A percentile compares a stretch with the other conserved stretches of the same genome.
phyloP scores from a whole-genome alignment of 2,329 filamentous ascomycete species.

The Colletotrichum karsti region DNA sequence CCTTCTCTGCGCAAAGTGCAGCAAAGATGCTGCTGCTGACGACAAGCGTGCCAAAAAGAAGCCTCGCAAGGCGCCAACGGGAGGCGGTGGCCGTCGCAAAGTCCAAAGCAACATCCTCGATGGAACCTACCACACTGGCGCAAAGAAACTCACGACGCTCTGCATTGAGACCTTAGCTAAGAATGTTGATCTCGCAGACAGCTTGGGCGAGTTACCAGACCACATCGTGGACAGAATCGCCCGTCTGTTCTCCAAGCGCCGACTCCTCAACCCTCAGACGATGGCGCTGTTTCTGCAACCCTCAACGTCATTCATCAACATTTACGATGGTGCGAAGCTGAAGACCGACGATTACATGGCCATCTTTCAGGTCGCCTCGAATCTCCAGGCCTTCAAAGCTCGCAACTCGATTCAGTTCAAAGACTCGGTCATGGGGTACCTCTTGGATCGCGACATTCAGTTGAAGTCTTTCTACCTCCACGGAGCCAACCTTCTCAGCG shows the following conservation, averaged over 20 bases:
- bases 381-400: slow-evolving; percentile 75
- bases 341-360: slow-evolving; percentile 79
- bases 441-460: slow-evolving; percentile 74
- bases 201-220: slow-evolving; percentile 67
- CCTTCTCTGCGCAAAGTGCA: slow-evolving; percentile 84
- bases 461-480: slow-evolving; percentile 82
- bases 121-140: slow-evolving; percentile 70
- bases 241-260: slow-evolving; percentile 66
- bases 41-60: slow-evolving; percentile 47
- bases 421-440: slow-evolving; percentile 82
- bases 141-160: slow-evolving; percentile 72
- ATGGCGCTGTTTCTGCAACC: slow-evolving; percentile 66
- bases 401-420: slow-evolving; percentile 93
- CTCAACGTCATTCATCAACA: slow-evolving; percentile 56
- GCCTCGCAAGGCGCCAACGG: slow-evolving; percentile 36
- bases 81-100: slow-evolving; percentile 74
- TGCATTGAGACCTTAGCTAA: slow-evolving; percentile 71
- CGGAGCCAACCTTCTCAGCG: slow-evolving; percentile 83
- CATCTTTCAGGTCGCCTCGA: slow-evolving; percentile 80
- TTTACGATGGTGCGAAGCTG: slow-evolving; percentile 72
- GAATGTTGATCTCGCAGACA: slow-evolving; percentile 69
- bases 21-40: slow-evolving; percentile 67
- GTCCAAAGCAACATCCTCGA: slow-evolving; percentile 87
- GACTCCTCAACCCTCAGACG: slow-evolving; percentile 62
- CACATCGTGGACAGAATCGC: slow-evolving; percentile 66